phyloP scores from a whole-genome alignment of 2,329 filamentous ascomycete species.

The Fusarium sororula region DNA sequence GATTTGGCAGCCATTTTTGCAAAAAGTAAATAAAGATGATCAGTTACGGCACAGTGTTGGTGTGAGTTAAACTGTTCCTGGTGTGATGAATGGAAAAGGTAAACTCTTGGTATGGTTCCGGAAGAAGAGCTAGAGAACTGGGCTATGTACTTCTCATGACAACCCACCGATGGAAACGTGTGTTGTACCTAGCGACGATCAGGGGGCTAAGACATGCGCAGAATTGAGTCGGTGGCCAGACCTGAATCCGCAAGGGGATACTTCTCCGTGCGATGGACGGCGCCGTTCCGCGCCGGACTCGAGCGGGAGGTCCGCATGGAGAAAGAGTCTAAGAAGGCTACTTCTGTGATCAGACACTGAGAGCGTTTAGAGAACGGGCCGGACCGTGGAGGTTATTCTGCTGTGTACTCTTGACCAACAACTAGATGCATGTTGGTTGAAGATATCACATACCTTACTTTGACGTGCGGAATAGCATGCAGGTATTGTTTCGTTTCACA shows the following conservation, averaged over 20 bases:
- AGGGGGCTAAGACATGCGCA: neutral
- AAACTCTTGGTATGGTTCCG: neutral
- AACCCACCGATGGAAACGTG: neutral
- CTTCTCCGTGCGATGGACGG: slow-evolving; percentile 16
- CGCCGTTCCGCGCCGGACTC: slow-evolving; percentile 18
- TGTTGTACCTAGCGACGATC: slow-evolving; percentile 11
- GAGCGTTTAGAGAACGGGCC: slow-evolving; percentile 16
- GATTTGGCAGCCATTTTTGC: slow-evolving; percentile 49
- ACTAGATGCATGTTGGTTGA: neutral
- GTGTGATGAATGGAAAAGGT: neutral
- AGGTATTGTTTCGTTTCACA: neutral
- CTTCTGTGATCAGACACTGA: neutral
- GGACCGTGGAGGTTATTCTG: slow-evolving; percentile 17
- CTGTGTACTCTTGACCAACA: neutral
- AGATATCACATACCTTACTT: neutral
- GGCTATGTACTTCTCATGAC: slow-evolving; percentile 11
- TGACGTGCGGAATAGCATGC: neutral
- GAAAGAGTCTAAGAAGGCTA: neutral
- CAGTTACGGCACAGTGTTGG: neutral
- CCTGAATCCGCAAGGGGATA: slow-evolving; percentile 11
- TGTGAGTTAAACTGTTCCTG: neutral
- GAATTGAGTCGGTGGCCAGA: slow-evolving; percentile 11
- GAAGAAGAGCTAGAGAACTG: neutral
- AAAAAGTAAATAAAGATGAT: neutral
- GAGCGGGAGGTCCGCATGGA: neutral